These are phyloP conservation scores for Acanthamoeba sp. DNA, from an alignment of 208 protist species.

Conservation along the genomic window DNA sequence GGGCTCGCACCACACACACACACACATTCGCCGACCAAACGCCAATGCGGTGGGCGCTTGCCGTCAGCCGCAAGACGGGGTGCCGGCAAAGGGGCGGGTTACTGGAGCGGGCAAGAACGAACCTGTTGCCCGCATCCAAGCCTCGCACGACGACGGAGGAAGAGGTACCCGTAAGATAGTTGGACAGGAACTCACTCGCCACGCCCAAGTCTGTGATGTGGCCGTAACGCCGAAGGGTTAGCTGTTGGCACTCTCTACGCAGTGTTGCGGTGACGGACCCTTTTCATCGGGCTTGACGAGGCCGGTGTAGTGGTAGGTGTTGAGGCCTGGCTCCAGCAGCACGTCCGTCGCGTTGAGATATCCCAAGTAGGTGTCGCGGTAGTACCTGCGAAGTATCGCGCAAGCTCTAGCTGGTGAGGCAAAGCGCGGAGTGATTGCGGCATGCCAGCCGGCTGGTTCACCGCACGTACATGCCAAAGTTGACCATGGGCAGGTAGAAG, in stretches of 20 bases:
- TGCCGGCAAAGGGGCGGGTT: background rate
- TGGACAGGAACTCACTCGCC: conserved; percentile 32
- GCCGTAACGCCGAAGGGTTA: no score
- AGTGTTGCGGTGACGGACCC: background rate
- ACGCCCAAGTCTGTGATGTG: conserved; percentile 1
- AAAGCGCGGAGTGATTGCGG: background rate
- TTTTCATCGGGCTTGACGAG: background rate
- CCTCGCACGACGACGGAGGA: background rate
- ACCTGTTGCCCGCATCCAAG: conserved; percentile 3
- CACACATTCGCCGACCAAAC: no score
- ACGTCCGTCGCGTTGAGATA: conserved; percentile 63
- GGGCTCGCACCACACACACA: background rate
- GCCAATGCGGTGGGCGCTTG: no score
- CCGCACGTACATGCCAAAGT: conserved; percentile 49
- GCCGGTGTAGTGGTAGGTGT: background rate
- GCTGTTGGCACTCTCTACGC: background rate
- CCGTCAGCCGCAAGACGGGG: no score
- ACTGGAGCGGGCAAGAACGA: background rate
- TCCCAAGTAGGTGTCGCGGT: conserved; percentile 10
- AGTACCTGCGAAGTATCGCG: background rate
- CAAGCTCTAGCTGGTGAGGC: background rate
- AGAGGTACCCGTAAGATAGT: background rate
- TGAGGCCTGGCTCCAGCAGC: background rate
- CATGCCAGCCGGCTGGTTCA: no score
- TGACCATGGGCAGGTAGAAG: conserved; percentile 8